A percentile compares a stretch with the other conserved stretches of the same genome.
Evolutionary conservation across 306 rosid genomes (phyloP).

Genomic region (Mimosa bimucronata): DNA sequence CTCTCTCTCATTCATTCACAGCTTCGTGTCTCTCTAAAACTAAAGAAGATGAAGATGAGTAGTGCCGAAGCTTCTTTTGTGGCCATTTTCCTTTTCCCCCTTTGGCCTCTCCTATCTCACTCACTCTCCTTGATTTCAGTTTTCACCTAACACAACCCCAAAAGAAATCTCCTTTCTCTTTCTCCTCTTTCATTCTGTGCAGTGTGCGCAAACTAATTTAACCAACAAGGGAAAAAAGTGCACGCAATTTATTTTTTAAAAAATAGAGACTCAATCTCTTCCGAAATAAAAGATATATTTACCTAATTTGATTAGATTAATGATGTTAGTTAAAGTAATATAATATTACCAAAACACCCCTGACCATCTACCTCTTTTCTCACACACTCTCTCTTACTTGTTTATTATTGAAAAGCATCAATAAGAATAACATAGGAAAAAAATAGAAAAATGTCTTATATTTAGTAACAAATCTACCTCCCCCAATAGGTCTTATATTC

Average conservation of each 20-base stretch:
- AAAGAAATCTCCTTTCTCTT: conserved; percentile 1
- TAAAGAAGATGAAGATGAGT: neutral
- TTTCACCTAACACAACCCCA: neutral
- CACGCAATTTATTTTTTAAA: neutral
- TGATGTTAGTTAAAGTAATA: no score
- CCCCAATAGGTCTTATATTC: no score
- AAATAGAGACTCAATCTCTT: no score
- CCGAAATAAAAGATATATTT: no score
- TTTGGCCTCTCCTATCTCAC: neutral
- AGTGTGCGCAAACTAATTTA: neutral
- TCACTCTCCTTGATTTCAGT: conserved; percentile 1
- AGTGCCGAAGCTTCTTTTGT: conserved; percentile 56
- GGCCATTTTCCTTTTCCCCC: conserved; percentile 1
- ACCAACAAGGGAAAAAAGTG: neutral
- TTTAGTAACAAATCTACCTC: no score
- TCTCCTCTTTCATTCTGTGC: neutral
- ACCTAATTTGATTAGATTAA: no score
- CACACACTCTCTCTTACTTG: no score
- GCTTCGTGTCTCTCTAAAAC: conserved; percentile 27
- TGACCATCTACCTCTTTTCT: no score
- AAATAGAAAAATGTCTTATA: no score
- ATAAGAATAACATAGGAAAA: no score
- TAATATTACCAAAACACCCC: no score
- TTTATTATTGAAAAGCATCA: no score
- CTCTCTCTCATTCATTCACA: neutral